A percentile compares a stretch with the other conserved stretches of the same genome.
phyloP scores from a whole-genome alignment of 352 stramenopile species.

The Blastocystis sp. region DNA sequence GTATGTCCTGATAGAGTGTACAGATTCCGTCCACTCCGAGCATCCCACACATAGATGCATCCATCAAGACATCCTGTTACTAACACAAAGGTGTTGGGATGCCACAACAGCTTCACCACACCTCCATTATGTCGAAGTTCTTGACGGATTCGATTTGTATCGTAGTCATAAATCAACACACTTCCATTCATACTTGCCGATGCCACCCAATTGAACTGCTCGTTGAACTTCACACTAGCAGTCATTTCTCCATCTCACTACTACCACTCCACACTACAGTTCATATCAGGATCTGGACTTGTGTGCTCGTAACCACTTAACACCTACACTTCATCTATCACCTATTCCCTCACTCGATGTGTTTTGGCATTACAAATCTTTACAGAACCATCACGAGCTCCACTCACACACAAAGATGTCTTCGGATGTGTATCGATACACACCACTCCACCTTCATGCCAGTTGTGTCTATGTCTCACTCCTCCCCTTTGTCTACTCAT shows the following conservation, averaged over 20 bases:
- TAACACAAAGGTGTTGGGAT: conserved; percentile 39
- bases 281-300: not conserved
- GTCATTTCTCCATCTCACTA: not conserved
- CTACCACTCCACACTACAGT: conserved; percentile 42
- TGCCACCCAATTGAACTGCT: conserved; percentile 54
- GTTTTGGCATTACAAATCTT: conserved; percentile 58
- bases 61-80: conserved; percentile 59
- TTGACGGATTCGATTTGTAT: conserved; percentile 35
- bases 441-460: conserved; percentile 38
- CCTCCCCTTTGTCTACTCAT: not conserved
- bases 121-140: conserved; percentile 50
- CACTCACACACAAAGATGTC: conserved; percentile 14
- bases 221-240: conserved; percentile 25
- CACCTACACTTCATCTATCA: conserved; percentile 10
- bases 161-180: conserved; percentile 56
- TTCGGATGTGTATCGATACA: conserved; percentile 15
- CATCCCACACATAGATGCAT: conserved; percentile 59
- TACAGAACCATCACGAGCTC: conserved; percentile 46
- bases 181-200: conserved; percentile 53
- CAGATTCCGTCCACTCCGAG: not conserved
- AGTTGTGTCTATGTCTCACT: conserved; percentile 38
- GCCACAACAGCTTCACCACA: conserved; percentile 35
- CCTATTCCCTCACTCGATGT: not conserved
- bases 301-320: conserved; percentile 38
- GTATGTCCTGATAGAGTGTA: conserved; percentile 47